Evolutionary conservation across 371 early-diverging fungal genomes (phyloP), one percentile per base, ranked within the genome.

Genomic region (Lichtheimia ornata): DNA sequence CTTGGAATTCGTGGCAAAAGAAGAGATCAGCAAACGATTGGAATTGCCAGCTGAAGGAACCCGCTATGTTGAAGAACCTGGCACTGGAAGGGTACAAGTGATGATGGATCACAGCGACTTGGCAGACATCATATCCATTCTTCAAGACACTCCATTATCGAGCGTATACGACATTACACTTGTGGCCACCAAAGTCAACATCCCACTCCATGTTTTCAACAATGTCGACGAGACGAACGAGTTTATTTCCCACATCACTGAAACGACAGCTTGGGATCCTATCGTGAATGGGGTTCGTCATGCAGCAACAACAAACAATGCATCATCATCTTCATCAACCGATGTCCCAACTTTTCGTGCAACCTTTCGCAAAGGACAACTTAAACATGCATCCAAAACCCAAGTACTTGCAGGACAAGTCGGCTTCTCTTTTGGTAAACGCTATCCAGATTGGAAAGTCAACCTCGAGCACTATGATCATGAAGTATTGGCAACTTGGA

Each of bases 371-470:
- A 78, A 78, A 43, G 72, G 58, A 1, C 53, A 59, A 3, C 18
- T 75, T 12, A 67, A 71, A 49, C 73, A 78, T 24, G 35, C 55
- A 13, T 55, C 56, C 17, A 63, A 63, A 14, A 63, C 70, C 15
- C 71, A 73, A 15, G 62, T 61, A 25, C 54, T 78, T 15, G 73
- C 79, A 18, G 73, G 76, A 2, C 63, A 57, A 30, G 49, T 75
- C 12, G 79, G 79, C 2, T 63, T 50, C 40, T 72, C 68, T 2
- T 73, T 75, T 52, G 50, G 68, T 15, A 30, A 63, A 4, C 20
- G 57, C 0, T 66, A 64, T 27, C 60, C 68, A 17, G 62, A 65
- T 12, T 79, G 73, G 72, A 79, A 75, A 43, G 74, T 74, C 24
- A 72, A 76, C 28, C 59, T 79, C 59, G 70, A 74, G 7, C 49